Conservation (phyloP, 2,329 filamentous ascomycete genomes). For the Myriangium duriaei region DNA sequence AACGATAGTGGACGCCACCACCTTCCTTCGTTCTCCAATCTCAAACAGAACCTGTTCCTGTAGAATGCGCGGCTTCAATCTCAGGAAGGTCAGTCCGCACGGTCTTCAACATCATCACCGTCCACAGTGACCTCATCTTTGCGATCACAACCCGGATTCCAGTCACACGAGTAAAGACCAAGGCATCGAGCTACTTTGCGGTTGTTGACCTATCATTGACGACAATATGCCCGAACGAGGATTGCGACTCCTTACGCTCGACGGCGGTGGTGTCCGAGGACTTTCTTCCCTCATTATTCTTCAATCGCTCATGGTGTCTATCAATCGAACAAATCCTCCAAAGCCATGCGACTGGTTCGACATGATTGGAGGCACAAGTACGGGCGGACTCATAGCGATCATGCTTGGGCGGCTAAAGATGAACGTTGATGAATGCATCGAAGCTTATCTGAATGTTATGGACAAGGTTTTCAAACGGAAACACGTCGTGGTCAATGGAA, state of each 20-base stretch:
- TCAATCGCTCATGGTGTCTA: conserved; percentile 22
- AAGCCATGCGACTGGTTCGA: conserved; percentile 29
- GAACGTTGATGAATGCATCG: conserved; percentile 14
- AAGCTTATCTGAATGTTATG: conserved; percentile 8
- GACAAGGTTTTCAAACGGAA: conserved; percentile 10
- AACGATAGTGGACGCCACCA: no score
- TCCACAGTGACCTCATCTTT: no score
- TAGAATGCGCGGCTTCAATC: no score
- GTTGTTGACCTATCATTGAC: no score
- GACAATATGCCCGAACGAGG: not conserved
- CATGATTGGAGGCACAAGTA: conserved; percentile 30
- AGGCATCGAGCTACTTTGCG: no score
- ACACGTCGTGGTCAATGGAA: not conserved
- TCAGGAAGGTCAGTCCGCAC: no score
- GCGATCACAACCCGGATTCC: no score
- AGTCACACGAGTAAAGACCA: no score
- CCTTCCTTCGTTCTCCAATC: no score
- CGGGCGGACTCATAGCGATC: conserved; percentile 23
- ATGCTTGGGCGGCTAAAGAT: conserved; percentile 16
- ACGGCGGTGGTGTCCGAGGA: conserved; percentile 31
- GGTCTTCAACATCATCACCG: no score
- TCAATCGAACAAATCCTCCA: conserved; percentile 18
- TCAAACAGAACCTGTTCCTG: no score
- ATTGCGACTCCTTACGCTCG: conserved; percentile 16
- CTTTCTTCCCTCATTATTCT: conserved; percentile 28